Conservation (phyloP, 2,329 filamentous ascomycete genomes). For the Colletotrichum phormii region DNA sequence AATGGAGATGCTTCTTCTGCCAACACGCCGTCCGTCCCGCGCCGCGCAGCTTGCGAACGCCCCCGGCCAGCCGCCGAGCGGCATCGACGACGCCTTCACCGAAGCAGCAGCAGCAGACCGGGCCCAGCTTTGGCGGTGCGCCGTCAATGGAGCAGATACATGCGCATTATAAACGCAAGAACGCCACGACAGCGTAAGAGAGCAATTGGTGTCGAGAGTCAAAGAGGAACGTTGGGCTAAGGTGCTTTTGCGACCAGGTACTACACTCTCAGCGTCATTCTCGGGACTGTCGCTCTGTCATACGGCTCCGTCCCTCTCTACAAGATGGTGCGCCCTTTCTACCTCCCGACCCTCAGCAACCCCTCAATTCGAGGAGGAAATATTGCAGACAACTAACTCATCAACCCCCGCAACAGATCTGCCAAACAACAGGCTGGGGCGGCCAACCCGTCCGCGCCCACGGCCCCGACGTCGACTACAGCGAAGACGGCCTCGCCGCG, state of each 20-base stretch:
- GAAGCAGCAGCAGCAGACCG: constrained; percentile 39
- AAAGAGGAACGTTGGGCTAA: constrained; percentile 36
- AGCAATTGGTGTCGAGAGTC: background rate
- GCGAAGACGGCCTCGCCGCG: constrained; percentile 73
- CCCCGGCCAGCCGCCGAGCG: constrained; percentile 41
- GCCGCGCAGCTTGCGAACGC: constrained; percentile 35
- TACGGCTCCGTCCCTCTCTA: constrained; percentile 89
- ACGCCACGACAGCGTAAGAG: constrained; percentile 66
- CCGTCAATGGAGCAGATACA: constrained; percentile 72
- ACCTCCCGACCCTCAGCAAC: background rate
- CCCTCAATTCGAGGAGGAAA: background rate
- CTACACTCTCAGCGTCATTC: constrained; percentile 81
- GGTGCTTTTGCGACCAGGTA: constrained; percentile 58
- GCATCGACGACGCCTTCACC: constrained; percentile 45
- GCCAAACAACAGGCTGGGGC: constrained; percentile 89
- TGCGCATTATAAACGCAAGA: constrained; percentile 74
- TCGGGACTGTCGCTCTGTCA: constrained; percentile 82
- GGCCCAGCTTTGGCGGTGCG: constrained; percentile 36
- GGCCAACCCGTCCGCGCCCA: constrained; percentile 91
- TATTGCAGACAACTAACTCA: too few species aligned
- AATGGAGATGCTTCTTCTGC: constrained; percentile 54
- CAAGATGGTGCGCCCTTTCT: constrained; percentile 74
- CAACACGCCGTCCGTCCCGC: constrained; percentile 46
- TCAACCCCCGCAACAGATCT: constrained; percentile 67
- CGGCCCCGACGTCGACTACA: constrained; percentile 56